Evolutionary conservation across 495 filamentous ascomycete species (phyloP), one percentile per base, ranked within the genome.

Genomic region (Acidiella bohemica): DNA sequence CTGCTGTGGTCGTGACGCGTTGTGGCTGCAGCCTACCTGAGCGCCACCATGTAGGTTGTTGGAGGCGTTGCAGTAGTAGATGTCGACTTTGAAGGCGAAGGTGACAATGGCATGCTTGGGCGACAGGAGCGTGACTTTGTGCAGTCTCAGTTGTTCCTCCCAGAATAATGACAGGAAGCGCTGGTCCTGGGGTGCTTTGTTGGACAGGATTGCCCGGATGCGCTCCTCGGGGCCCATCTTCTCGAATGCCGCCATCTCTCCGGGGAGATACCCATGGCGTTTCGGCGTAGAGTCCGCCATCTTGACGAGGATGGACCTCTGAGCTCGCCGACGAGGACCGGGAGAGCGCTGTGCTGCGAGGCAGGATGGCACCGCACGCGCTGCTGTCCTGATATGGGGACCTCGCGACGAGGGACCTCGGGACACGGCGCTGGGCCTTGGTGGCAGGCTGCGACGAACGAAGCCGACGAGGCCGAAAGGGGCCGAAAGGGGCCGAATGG

Each of bases 11-110:
- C 4, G n/a, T 5, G 10, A 26, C n/a, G 9, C 11, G 6, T 10
- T 25, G 6, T 39, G 19, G 25, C 25, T 7, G 8, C 8, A n/a
- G 8, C 25, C 8, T 8, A 34, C 32, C 32, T 34, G 34, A 6
- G 34, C 18, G 34, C 34, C 34, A 12, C 59, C 60, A 43, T 63
- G 60, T 11, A 63, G 50, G 24, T 50, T 57, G 1, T 53, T 53
- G 1, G 47, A 34, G 27, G 42, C 37, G 41, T 63, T 63, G 36
- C 56, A 60, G 18, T 59, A 39, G 17, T 16, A 35, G 3, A 12
- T 36, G 1, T 43, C 42, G 13, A 60, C 49, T 14, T 44, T 55
- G 35, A 62, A 44, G 1, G 41, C 29, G 44, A 57, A 62, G n/a
- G 39, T 50, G 0, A 46, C 50, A 14, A 41, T 31, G 1, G 31